Evolutionary conservation across 2,329 filamentous ascomycete genomes (phyloP).

Genomic region (Raffaelea ambrosiae): DNA sequence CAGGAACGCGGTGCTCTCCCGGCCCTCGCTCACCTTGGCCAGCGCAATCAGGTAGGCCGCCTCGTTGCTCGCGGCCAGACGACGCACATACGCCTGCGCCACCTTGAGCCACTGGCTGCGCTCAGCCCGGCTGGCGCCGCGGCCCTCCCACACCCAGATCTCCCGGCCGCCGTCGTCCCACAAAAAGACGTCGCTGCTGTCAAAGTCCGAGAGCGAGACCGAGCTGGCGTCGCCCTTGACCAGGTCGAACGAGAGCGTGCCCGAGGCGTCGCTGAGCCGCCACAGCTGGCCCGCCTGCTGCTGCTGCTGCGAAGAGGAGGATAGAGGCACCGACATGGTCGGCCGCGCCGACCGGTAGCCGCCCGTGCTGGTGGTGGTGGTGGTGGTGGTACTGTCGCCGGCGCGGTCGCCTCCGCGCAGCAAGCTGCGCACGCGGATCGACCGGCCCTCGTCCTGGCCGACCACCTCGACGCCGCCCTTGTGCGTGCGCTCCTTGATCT

Average conservation of each 20-base stretch:
- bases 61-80: conserved; percentile 17
- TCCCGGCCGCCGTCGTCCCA: conserved; percentile 46
- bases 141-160: conserved; percentile 61
- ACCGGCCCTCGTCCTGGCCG: conserved; percentile 49
- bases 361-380: too few relatives aligned
- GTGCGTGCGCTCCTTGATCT: conserved; percentile 51
- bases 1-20: conserved; percentile 45
- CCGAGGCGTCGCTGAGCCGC: conserved; percentile 54
- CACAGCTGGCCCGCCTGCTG: conserved; percentile 41
- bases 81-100: conserved; percentile 45
- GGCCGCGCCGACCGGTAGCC: conserved; percentile 21
- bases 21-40: conserved; percentile 48
- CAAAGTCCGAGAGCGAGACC: conserved; percentile 39
- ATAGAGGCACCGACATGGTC: conserved; percentile 1
- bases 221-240: conserved; percentile 36
- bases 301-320: neutral
- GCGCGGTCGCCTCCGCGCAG: too few relatives aligned
- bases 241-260: conserved; percentile 46
- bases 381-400: too few relatives aligned
- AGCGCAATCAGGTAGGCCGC: conserved; percentile 37
- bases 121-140: conserved; percentile 47
- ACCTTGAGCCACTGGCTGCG: conserved; percentile 52
- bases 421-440: conserved; percentile 45
- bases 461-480: conserved; percentile 58
- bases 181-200: conserved; percentile 54